phyloP scores from a whole-genome alignment of 352 stramenopile genomes.

The Phytophthora melonis region DNA sequence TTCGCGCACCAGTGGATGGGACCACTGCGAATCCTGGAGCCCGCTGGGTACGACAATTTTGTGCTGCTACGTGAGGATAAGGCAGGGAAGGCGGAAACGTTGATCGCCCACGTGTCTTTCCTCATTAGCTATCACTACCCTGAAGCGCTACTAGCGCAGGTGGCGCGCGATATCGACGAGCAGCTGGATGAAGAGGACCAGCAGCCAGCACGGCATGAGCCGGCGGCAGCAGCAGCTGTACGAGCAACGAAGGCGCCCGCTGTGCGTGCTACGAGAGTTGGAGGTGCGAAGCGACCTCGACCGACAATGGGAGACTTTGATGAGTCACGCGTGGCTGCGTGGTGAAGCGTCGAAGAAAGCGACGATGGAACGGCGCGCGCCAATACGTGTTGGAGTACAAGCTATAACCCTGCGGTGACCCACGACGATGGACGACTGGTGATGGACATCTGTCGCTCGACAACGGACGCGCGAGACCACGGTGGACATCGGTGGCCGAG shows the following conservation, averaged over 20 bases:
- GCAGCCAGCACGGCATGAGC: not conserved
- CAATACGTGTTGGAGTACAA: not conserved
- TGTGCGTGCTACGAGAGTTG: not conserved
- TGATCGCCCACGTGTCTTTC: constrained; percentile 5
- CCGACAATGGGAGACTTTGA: not conserved
- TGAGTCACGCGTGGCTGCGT: not conserved
- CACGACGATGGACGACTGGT: not conserved
- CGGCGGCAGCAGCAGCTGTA: not conserved
- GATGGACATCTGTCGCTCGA: not conserved
- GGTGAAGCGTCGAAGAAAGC: not conserved
- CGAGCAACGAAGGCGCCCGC: not conserved
- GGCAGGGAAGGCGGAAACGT: not conserved
- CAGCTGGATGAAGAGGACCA: not conserved
- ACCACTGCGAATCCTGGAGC: not conserved
- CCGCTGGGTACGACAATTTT: constrained; percentile 1
- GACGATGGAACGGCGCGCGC: not conserved
- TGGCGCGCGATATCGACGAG: not conserved
- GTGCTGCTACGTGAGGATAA: constrained; percentile 4
- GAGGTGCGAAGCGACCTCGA: not conserved
- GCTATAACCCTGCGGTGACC: not conserved
- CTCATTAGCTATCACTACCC: constrained; percentile 1
- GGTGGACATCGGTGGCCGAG: not conserved
- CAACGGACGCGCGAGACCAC: not conserved
- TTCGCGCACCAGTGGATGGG: constrained; percentile 8
- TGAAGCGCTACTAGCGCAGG: not conserved